phyloP scores from a whole-genome alignment of 768 basidiomycete genomes.

The Tremella fuciformis region DNA sequence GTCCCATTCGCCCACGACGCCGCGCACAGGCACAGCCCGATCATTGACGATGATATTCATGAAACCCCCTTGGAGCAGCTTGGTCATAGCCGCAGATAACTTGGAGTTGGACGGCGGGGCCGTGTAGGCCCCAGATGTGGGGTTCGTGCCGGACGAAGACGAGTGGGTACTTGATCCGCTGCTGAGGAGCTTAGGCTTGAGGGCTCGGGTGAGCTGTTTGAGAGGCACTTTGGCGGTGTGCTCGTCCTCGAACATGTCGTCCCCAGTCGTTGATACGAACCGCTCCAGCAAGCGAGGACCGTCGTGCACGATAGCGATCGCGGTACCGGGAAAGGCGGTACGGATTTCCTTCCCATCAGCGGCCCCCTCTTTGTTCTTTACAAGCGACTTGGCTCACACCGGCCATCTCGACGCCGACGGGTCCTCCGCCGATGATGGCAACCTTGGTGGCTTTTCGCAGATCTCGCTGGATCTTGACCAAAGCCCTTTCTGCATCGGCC shows the following conservation, averaged over 20 bases:
- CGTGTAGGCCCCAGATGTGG: conserved; percentile 8
- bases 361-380: not conserved
- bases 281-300: not conserved
- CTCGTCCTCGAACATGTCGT: not conserved
- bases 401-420: conserved; percentile 60
- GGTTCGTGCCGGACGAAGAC: not conserved
- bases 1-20: conserved; percentile 21
- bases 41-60: conserved; percentile 40
- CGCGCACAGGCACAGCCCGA: conserved; percentile 21
- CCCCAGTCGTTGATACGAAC: not conserved
- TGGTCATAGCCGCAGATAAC: conserved; percentile 19
- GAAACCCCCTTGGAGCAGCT: conserved; percentile 28
- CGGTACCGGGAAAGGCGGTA: conserved; percentile 24
- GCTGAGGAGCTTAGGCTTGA: conserved; percentile 17
- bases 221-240: not conserved
- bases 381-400: conserved; percentile 29
- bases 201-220: conserved; percentile 15
- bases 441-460: conserved; percentile 59
- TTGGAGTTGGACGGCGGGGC: conserved; percentile 29
- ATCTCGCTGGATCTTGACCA: conserved; percentile 55
- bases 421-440: conserved; percentile 69
- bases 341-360: conserved; percentile 33
- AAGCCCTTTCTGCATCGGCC: conserved; percentile 11
- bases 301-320: conserved; percentile 43
- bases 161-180: not conserved